These are phyloP conservation scores for Trichocladium antarcticum DNA, from an alignment of 495 filamentous ascomycete species.

Conservation along the genomic window DNA sequence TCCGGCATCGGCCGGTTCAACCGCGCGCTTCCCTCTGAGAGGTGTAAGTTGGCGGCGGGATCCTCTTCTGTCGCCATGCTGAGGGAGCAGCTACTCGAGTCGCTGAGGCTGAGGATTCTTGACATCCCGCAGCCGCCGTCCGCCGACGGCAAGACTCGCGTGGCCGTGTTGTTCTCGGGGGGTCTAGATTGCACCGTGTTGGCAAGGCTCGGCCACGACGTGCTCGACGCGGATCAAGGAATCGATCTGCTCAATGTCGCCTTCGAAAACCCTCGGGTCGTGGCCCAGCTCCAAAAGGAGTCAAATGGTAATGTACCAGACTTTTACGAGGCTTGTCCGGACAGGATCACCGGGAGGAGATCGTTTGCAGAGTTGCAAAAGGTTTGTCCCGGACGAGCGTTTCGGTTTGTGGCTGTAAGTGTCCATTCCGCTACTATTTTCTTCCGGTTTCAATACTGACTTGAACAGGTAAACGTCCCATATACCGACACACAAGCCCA, in stretches of 20 bases:
- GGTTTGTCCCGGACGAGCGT: constrained; percentile 61
- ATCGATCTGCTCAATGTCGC: constrained; percentile 93
- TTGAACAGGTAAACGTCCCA: constrained; percentile 61
- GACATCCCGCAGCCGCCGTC: constrained; percentile 53
- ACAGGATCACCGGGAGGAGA: constrained; percentile 72
- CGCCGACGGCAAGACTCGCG: constrained; percentile 32
- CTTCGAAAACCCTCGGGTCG: constrained; percentile 82
- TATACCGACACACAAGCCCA: constrained; percentile 64
- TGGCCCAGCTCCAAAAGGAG: constrained; percentile 26
- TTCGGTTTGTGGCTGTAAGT: constrained; percentile 63
- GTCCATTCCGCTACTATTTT: background rate
- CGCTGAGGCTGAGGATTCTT: constrained; percentile 53
- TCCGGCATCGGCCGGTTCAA: constrained; percentile 54
- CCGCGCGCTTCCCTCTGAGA: constrained; percentile 34
- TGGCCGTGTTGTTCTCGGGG: constrained; percentile 87
- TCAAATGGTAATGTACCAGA: constrained; percentile 17
- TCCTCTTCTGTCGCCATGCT: constrained; percentile 48
- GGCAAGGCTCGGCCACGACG: constrained; percentile 70
- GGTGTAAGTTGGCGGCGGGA: constrained; percentile 29
- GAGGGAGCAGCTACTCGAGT: constrained; percentile 47
- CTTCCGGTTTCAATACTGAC: constrained; percentile 1
- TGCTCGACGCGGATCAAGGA: constrained; percentile 52
- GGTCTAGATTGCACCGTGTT: constrained; percentile 88
- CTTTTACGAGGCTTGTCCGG: constrained; percentile 74
- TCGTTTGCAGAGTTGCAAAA: constrained; percentile 60